phyloP scores from a whole-genome alignment of 2,329 filamentous ascomycete genomes.

The Chaetomium sp. region DNA sequence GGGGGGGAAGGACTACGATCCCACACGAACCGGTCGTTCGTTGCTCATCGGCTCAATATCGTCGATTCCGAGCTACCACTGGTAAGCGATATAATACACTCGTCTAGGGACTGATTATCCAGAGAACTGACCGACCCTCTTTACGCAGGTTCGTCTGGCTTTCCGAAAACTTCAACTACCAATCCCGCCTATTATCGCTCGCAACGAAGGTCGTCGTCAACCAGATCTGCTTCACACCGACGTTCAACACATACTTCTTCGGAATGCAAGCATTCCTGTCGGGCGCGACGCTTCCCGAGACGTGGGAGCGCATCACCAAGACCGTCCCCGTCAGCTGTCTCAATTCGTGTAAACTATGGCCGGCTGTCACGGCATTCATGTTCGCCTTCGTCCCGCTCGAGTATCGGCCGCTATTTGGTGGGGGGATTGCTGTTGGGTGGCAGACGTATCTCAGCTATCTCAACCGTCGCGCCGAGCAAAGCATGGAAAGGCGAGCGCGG shows the following conservation, averaged over 20 bases:
- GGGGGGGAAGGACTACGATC: constrained; percentile 57
- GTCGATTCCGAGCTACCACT: constrained; percentile 73
- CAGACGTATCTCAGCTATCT: constrained; percentile 83
- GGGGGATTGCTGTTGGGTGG: constrained; percentile 78
- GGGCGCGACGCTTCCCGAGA: constrained; percentile 58
- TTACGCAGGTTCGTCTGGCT: constrained; percentile 71
- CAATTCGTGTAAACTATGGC: constrained; percentile 86
- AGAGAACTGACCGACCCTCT: not conserved
- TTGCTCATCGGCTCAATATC: constrained; percentile 66
- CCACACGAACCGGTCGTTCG: constrained; percentile 61
- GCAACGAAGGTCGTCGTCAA: constrained; percentile 72
- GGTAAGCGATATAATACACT: constrained; percentile 48
- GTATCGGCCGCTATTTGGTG: constrained; percentile 74
- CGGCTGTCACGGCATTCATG: constrained; percentile 75
- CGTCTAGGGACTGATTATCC: not conserved
- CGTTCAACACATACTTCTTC: constrained; percentile 82
- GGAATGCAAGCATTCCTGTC: constrained; percentile 68
- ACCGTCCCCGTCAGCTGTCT: constrained; percentile 71
- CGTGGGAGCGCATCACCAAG: constrained; percentile 62
- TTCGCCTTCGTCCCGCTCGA: constrained; percentile 78
- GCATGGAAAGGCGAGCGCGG: constrained; percentile 32
- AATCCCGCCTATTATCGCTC: constrained; percentile 64
- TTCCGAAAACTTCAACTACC: constrained; percentile 75
- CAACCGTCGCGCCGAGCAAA: constrained; percentile 64
- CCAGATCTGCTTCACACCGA: constrained; percentile 72